These are phyloP conservation scores for Sarocladium kiliense DNA, from an alignment of 2,329 filamentous ascomycete species.

Conservation along the genomic window DNA sequence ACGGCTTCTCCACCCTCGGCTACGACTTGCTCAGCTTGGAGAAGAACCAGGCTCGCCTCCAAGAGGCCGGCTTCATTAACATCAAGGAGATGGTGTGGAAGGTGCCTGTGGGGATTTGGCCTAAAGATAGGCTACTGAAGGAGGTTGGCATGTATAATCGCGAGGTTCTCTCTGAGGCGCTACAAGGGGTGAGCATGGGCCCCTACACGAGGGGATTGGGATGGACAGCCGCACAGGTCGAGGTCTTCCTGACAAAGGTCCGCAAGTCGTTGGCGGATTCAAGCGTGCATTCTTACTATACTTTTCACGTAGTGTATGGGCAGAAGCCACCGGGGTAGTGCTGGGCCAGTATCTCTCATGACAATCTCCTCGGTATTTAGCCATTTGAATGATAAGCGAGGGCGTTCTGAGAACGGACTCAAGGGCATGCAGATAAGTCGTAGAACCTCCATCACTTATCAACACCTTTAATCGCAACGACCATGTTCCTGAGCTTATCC, in stretches of 20 bases:
- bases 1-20: conserved; percentile 23
- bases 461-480: conserved; percentile 5
- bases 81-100: conserved; percentile 20
- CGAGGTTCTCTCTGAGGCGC: conserved; percentile 23
- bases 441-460: not conserved
- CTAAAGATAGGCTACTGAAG: conserved; percentile 39
- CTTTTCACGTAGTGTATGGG: conserved; percentile 10
- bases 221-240: conserved; percentile 28
- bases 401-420: too few species aligned
- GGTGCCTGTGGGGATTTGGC: conserved; percentile 37
- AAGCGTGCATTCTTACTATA: conserved; percentile 10
- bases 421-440: not conserved
- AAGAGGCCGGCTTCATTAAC: conserved; percentile 23
- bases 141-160: conserved; percentile 32
- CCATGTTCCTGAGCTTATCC: conserved; percentile 4
- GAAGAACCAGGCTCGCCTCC: conserved; percentile 21
- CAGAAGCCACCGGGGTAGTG: conserved; percentile 2
- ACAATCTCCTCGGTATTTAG: too few species aligned
- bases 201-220: conserved; percentile 28
- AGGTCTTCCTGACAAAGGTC: conserved; percentile 27
- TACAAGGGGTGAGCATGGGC: conserved; percentile 27
- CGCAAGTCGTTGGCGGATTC: conserved; percentile 15
- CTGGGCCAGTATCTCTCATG: not conserved
- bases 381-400: too few species aligned
- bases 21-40: conserved; percentile 25